These are phyloP conservation scores for Fusarium sp. DNA, from an alignment of 2,329 filamentous ascomycete genomes.

Conservation along the genomic window DNA sequence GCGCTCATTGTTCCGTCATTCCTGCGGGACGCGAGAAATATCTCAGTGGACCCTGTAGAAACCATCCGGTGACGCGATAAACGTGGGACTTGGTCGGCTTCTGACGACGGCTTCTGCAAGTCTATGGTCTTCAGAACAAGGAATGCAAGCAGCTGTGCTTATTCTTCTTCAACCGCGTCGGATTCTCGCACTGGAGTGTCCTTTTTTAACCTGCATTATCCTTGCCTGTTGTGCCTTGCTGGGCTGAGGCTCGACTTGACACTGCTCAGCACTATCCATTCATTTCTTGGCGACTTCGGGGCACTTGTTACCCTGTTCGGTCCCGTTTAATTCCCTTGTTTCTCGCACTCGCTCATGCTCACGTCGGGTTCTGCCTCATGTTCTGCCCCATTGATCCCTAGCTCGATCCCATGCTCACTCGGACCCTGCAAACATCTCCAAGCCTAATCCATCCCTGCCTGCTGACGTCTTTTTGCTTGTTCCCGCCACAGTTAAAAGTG, in stretches of 20 bases:
- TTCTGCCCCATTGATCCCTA: slow-evolving; percentile 13
- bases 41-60: slow-evolving; percentile 32
- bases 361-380: slow-evolving; percentile 31
- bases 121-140: slow-evolving; percentile 16
- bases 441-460: slow-evolving; percentile 38
- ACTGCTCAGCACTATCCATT: slow-evolving; percentile 16
- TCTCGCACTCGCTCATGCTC: slow-evolving; percentile 8
- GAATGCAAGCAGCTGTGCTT: slow-evolving; percentile 13
- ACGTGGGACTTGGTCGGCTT: slow-evolving; percentile 28
- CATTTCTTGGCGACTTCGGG: slow-evolving; percentile 25
- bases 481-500: slow-evolving; percentile 41
- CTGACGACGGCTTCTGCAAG: slow-evolving; percentile 19
- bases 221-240: slow-evolving; percentile 25
- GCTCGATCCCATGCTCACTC: slow-evolving; percentile 24
- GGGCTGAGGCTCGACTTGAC: slow-evolving; percentile 19
- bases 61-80: slow-evolving; percentile 32
- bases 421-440: slow-evolving; percentile 30
- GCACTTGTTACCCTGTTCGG: slow-evolving; percentile 18
- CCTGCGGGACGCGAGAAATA: slow-evolving; percentile 31
- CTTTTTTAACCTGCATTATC: not conserved
- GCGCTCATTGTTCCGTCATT: slow-evolving; percentile 24
- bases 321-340: slow-evolving; percentile 29
- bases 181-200: too few species aligned
- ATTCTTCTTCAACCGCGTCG: not conserved
- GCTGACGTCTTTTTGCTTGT: slow-evolving; percentile 42